These are phyloP conservation scores for Colletotrichum sojae DNA, from an alignment of 2,329 filamentous ascomycete genomes.

Conservation along the genomic window DNA sequence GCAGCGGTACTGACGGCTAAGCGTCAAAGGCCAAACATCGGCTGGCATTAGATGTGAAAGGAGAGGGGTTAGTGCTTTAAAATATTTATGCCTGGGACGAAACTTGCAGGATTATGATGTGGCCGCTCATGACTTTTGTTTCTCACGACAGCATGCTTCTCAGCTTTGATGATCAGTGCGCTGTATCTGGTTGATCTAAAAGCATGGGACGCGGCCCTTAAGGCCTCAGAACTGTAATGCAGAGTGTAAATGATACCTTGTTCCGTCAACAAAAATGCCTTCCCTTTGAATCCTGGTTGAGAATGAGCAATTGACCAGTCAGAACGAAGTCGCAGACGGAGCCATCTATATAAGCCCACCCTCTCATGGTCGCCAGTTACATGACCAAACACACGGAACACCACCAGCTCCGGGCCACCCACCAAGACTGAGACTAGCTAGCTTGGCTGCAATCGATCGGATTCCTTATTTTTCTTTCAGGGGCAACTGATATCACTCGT, in stretches of 20 bases:
- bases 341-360: background rate
- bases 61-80: conserved; percentile 18
- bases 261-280: conserved; percentile 15
- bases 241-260: conserved; percentile 40
- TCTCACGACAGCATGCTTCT: conserved; percentile 20
- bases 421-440: background rate
- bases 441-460: conserved; percentile 7
- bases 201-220: conserved; percentile 25
- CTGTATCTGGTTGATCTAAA: conserved; percentile 30
- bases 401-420: conserved; percentile 13
- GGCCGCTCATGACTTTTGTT: conserved; percentile 23
- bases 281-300: background rate
- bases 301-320: background rate
- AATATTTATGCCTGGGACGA: conserved; percentile 16
- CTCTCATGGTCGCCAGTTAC: background rate
- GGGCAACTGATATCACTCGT: conserved; percentile 35
- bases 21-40: background rate
- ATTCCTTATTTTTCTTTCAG: background rate
- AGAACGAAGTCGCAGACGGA: background rate
- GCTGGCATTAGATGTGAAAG: background rate
- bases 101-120: conserved; percentile 23
- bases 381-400: conserved; percentile 27
- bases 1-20: conserved; percentile 90
- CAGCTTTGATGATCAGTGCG: conserved; percentile 14
- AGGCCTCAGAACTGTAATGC: conserved; percentile 25